phyloP scores from a whole-genome alignment of 441 rosid species.

The Brassica balearica region DNA sequence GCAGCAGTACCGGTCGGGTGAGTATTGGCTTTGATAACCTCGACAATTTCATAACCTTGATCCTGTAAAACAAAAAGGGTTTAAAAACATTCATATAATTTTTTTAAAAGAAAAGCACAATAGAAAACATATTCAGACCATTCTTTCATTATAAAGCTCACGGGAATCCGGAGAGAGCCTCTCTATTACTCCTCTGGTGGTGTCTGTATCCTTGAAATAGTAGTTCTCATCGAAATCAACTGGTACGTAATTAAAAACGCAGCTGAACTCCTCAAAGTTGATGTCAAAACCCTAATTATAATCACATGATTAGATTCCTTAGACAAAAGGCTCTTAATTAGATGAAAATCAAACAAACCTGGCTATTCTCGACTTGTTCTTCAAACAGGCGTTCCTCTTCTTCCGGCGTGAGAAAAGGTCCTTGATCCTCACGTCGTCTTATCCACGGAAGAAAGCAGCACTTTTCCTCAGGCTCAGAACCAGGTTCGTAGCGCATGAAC shows the following conservation, averaged over 20 bases:
- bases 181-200: not conserved
- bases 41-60: not conserved
- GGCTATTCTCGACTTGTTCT: not conserved
- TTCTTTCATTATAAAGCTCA: not conserved
- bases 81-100: not conserved
- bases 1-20: slow-evolving; percentile 12
- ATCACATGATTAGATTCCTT: not conserved
- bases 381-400: not conserved
- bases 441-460: not conserved
- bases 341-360: not conserved
- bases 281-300: slow-evolving; percentile 8
- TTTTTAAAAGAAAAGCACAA: not conserved
- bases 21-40: slow-evolving; percentile 6
- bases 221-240: not conserved
- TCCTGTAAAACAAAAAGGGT: not conserved
- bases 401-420: slow-evolving; percentile 1
- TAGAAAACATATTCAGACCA: not conserved
- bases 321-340: not conserved
- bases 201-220: slow-evolving; percentile 7
- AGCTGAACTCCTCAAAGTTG: not conserved
- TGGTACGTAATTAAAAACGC: slow-evolving; percentile 1
- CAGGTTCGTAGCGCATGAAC: not conserved
- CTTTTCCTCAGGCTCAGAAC: not conserved
- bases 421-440: slow-evolving; percentile 8
- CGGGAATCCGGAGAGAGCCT: not conserved